These are phyloP conservation scores for Fusarium brevicatenulatum DNA, from an alignment of 2,329 filamentous ascomycete species.

Conservation along the genomic window DNA sequence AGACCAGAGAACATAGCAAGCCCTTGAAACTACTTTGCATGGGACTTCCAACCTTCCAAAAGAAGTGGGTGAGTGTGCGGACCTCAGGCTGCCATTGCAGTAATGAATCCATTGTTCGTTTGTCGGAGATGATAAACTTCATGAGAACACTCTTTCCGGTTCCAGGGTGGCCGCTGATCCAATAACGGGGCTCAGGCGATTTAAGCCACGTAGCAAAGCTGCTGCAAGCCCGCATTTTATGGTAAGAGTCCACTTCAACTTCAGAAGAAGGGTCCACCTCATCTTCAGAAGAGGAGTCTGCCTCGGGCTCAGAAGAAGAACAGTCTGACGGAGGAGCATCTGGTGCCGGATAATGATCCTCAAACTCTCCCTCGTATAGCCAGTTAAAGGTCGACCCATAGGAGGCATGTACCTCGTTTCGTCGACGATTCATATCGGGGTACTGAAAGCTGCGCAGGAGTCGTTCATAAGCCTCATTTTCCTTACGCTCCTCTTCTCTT, in stretches of 20 bases:
- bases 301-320: too few species aligned
- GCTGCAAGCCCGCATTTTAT: rapidly evolving
- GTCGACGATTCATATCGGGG: rapidly evolving
- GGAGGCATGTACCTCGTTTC: rapidly evolving
- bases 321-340: not conserved
- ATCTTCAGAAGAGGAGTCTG: too few species aligned
- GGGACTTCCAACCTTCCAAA: not conserved
- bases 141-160: rapidly evolving
- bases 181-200: rapidly evolving
- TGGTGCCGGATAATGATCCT: rapidly evolving
- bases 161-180: rapidly evolving
- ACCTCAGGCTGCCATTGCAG: rapidly evolving
- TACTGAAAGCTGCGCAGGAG: rapidly evolving
- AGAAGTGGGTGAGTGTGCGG: rapidly evolving
- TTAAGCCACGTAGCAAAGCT: rapidly evolving
- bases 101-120: rapidly evolving
- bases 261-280: too few species aligned
- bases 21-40: not conserved
- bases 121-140: rapidly evolving
- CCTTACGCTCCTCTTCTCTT: rapidly evolving
- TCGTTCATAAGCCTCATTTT: rapidly evolving
- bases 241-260: too few species aligned
- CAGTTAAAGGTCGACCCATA: rapidly evolving
- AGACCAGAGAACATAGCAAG: rapidly evolving
- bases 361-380: not conserved